Base-by-base conservation (phyloP, 2,329 filamentous ascomycete species). In the Calonectria pauciramosa region DNA sequence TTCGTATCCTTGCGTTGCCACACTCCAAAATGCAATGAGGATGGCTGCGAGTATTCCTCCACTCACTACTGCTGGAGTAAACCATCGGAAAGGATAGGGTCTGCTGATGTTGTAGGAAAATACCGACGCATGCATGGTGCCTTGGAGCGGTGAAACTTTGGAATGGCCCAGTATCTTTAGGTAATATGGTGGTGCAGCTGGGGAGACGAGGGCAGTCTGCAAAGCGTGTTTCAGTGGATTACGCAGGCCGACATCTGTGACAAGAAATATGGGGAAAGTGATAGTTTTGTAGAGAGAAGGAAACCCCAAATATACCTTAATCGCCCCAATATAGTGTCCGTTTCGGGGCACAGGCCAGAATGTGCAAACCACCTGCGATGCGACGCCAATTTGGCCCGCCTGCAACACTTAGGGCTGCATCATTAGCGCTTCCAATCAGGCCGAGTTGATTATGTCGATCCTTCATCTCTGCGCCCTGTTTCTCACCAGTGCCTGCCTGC, bases 31-130 rank as follows among this genome's bases (percentile, higher is more conserved):
- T 4, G 67, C 44, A 28, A 60, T 49, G 3, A 69, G 44, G 52
- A 47, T 30, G 32, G 23, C 26, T 11, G 41, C 38, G 2, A 60
- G 23, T 11, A 63, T 23, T 11, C 67, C 52, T 14, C 52, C 32
- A 10, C 51, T 36, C 38, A 36, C 36, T 18, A 34, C 67, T 20
- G 60, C 67, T 18, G 67, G 67, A 16, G 67, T 69, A 16, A 69
- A 69, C 67, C 67, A 69, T 44, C 38, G 32, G 38, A 69, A 60
- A 18, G 52, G 67, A 18, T 60, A 69, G 13, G 67, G 52, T 20
- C 67, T 36, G 10, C 26, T 60, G 26, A 69, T 20, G 26, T 44
- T 44, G 54, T 69, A 69, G 23, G 52, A 49, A 26, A 69, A 69
- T 7, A 44, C 32, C 18, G 67, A 69, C 7, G 38, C 30, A 41